These are phyloP conservation scores for Debaryomyces tyrocola DNA, from an alignment of 805 yeast species.

Conservation along the genomic window DNA sequence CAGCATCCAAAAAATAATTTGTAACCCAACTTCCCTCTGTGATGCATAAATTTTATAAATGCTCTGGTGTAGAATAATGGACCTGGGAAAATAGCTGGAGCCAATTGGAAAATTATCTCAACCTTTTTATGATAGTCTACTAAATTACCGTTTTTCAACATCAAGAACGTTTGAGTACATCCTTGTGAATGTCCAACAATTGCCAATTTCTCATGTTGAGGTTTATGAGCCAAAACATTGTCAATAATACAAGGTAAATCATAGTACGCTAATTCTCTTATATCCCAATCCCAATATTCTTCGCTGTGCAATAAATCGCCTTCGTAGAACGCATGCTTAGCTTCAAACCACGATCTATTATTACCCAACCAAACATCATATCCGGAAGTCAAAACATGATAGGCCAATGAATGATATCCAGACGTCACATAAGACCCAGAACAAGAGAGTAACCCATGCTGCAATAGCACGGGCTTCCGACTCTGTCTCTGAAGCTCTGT, in stretches of 20 bases:
- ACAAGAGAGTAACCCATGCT: slow-evolving; percentile 88
- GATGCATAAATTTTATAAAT: slow-evolving; percentile 64
- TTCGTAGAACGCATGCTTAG: slow-evolving; percentile 49
- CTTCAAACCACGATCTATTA: slow-evolving; percentile 82
- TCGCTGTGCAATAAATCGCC: slow-evolving; percentile 42
- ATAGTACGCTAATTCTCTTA: slow-evolving; percentile 73
- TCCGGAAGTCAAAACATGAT: slow-evolving; percentile 53
- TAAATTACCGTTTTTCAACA: slow-evolving; percentile 49
- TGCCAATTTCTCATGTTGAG: slow-evolving; percentile 48
- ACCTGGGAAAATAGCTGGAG: slow-evolving; percentile 94
- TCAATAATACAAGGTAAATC: slow-evolving; percentile 78
- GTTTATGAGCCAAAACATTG: slow-evolving; percentile 48
- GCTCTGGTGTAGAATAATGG: slow-evolving; percentile 59
- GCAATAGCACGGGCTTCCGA: slow-evolving; percentile 64
- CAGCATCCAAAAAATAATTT: slow-evolving; percentile 69
- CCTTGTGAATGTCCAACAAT: slow-evolving; percentile 92
- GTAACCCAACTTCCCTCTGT: slow-evolving; percentile 43
- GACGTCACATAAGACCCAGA: slow-evolving; percentile 81
- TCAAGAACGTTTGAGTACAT: slow-evolving; percentile 78
- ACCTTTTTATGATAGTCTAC: slow-evolving; percentile 49
- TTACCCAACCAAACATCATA: slow-evolving; percentile 92
- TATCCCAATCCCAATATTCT: slow-evolving; percentile 91
- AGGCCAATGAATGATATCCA: slow-evolving; percentile 78
- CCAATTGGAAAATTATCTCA: slow-evolving; percentile 69
- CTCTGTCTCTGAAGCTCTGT: slow-evolving; percentile 24